Base-by-base conservation (phyloP, 352 stramenopile genomes). In the Phytophthora crassamura region DNA sequence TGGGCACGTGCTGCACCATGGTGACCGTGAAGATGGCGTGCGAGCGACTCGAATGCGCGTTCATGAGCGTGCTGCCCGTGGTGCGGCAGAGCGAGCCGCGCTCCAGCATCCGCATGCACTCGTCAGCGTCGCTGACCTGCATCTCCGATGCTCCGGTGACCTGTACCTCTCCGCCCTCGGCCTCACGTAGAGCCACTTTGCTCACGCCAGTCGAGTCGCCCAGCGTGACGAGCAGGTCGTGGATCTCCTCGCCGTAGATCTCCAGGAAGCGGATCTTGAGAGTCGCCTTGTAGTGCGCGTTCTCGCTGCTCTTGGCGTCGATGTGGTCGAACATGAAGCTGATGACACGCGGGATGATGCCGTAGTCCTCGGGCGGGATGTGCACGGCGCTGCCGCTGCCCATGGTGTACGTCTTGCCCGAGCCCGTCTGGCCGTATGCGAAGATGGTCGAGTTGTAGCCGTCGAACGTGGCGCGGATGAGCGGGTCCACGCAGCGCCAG, bases 11-110 rank as follows among this genome's bases (percentile, higher is more conserved):
- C 45, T 97, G 89, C 40, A 89, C 77, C 74, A 98, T 82, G 0
- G 82, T 82, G 12, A 98, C 75, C 0, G 90, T 97, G 55, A 98
- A 95, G 61, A 98, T 98, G 15, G 89, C 89, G 68, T 98, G 94
- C 8, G 87, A 97, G 4, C 94, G 86, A 84, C 86, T 97, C 40
- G 86, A 97, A 18, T 93, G 80, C 15, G 85, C 89, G 74, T 98
- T 98, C 90, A 98, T 97, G 45, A 97, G 78, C 33, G 94, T 98
- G 39, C 88, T 90, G 6, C 87, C 88, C 4, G 88, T 95, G 14
- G 84, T 95, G 15, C 94, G 81, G 53, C 84, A 89, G 14, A 94
- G 72, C 45, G 85, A 95, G 16, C 93, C 93, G 18, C 86, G 76
- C 64, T 97, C 86, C 14, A 98, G 64, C 46, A 97, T 40, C 15